Percentiles rank a stretch among this genome's conserved stretches.
phyloP scores from a whole-genome alignment of 2,329 filamentous ascomycete species.

The Ophiocordyceps unilateralis region DNA sequence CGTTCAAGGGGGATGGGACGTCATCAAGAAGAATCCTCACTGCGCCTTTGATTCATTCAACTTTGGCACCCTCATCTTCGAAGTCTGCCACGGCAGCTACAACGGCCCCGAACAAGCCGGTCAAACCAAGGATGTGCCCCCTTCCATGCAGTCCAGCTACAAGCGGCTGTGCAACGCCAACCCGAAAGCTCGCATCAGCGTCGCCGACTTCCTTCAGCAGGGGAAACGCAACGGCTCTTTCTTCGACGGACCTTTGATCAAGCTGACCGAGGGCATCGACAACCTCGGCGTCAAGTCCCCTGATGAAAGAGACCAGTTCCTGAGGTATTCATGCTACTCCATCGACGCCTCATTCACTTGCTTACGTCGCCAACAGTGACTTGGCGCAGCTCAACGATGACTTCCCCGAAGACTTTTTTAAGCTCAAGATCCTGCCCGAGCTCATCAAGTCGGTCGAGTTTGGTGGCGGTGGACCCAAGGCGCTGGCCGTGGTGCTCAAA shows the following conservation, averaged over 20 bases:
- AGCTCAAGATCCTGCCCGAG: constrained; percentile 89
- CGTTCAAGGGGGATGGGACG: constrained; percentile 75
- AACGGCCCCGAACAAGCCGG: constrained; percentile 60
- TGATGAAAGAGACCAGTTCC: constrained; percentile 66
- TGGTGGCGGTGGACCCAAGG: constrained; percentile 84
- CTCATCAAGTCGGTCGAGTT: constrained; percentile 98
- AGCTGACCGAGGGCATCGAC: constrained; percentile 82
- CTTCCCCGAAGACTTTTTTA: constrained; percentile 96
- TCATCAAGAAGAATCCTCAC: constrained; percentile 66
- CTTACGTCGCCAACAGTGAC: constrained; percentile 33
- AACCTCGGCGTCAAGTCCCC: constrained; percentile 79
- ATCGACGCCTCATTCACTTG: constrained; percentile 2
- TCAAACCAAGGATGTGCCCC: constrained; percentile 72
- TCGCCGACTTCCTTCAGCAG: constrained; percentile 78
- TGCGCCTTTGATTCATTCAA: constrained; percentile 77
- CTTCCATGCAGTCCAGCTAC: constrained; percentile 80
- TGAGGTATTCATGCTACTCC: constrained; percentile 34
- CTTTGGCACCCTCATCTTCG: constrained; percentile 68
- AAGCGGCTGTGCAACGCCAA: constrained; percentile 77
- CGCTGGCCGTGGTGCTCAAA: constrained; percentile 75
- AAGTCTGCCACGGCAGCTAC: constrained; percentile 82
- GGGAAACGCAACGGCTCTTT: constrained; percentile 69
- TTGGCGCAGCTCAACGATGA: constrained; percentile 78
- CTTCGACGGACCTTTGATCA: constrained; percentile 85
- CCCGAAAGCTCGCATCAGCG: constrained; percentile 72